phyloP scores from a whole-genome alignment of 163 green algal genomes.

The Prototheca stagnorum region DNA sequence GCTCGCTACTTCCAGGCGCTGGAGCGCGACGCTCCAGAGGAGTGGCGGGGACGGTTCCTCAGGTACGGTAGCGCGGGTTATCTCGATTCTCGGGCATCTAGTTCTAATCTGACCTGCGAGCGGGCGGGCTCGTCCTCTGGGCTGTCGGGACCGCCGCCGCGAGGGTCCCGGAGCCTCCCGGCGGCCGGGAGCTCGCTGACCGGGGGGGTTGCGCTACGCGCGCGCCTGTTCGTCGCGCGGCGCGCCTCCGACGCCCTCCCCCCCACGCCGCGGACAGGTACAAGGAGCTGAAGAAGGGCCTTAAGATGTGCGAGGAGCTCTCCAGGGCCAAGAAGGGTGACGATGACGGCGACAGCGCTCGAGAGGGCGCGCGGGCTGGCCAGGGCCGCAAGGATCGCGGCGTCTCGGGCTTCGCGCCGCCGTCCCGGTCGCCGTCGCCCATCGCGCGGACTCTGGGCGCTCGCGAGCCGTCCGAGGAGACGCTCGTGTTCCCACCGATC shows the following conservation, averaged over 20 bases:
- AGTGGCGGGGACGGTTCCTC: background rate
- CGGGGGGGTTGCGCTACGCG: background rate
- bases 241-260: background rate
- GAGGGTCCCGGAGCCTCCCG: background rate
- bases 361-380: no score
- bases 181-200: no score
- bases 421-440: no score
- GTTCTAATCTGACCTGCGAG: background rate
- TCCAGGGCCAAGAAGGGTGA: no score
- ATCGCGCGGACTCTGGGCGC: no score
- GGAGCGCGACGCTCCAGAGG: background rate
- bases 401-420: no score
- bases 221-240: background rate
- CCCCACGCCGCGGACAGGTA: background rate
- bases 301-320: background rate
- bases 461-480: no score
- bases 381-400: no score
- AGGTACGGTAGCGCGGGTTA: no score
- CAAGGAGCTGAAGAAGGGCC: constrained; percentile 3
- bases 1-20: background rate
- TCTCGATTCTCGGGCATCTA: background rate
- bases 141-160: background rate
- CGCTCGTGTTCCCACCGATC: no score
- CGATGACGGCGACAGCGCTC: no score
- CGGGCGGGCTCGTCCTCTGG: background rate